Evolutionary conservation across 108 stramenopile species (phyloP), one percentile per base, ranked within the genome.

Genomic region (Mediolabrus comicus): DNA sequence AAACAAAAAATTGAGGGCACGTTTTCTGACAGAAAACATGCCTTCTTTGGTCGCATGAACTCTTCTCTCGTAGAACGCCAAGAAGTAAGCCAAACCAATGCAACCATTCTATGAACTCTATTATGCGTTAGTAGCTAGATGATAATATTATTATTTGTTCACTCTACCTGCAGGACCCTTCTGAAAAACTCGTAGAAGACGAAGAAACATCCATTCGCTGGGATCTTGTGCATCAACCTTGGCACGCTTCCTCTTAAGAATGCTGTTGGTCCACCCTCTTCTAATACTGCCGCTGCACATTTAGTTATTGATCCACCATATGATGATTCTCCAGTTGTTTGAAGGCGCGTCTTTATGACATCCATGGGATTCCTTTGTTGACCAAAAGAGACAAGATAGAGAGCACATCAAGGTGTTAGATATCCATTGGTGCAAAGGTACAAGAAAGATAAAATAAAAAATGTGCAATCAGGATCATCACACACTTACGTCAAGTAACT

Each of bases 351-450:
- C 69, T 98, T 98, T 58, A 98, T 76, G 27, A 98, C 95, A 62
- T 98, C 97, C 73, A 95, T 74, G 7, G 97, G 97, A 61, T 95
- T 98, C n/a, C n/a, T n/a, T n/a, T n/a, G n/a, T n/a, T n/a, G n/a
- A n/a, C n/a, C n/a, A n/a, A n/a, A n/a, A n/a, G n/a, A n/a, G n/a
- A n/a, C n/a, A n/a, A n/a, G n/a, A n/a, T n/a, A n/a, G n/a, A n/a
- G n/a, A n/a, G n/a, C n/a, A n/a, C n/a, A n/a, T n/a, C n/a, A n/a
- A n/a, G n/a, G n/a, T n/a, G n/a, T n/a, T n/a, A n/a, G n/a, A n/a
- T n/a, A n/a, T n/a, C n/a, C n/a, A n/a, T n/a, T n/a, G n/a, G n/a
- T n/a, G n/a, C n/a, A n/a, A n/a, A n/a, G n/a, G n/a, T n/a, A n/a
- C n/a, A n/a, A n/a, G n/a, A n/a, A n/a, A n/a, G n/a, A n/a, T n/a